Percentiles rank a stretch among this genome's conserved stretches.
These are phyloP conservation scores for Galeopsis tetrahit DNA, from an alignment of 257 asterid genomes.

Conservation along the genomic window DNA sequence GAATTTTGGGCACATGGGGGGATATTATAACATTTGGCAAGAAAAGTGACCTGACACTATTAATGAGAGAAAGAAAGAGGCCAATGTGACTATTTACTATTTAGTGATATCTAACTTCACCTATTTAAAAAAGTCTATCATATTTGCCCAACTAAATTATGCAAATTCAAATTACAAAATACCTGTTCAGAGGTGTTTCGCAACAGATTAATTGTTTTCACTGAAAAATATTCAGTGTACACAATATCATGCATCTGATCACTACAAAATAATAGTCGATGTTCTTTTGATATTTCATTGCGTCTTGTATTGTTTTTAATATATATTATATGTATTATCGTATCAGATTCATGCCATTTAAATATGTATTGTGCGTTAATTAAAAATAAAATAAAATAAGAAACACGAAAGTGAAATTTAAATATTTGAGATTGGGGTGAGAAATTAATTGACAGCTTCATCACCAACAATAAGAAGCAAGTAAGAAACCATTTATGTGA, in stretches of 20 bases:
- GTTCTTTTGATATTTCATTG: too few relatives aligned
- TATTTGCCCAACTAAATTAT: constrained; percentile 2
- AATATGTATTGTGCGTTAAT: not conserved
- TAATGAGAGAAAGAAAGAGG: constrained; percentile 35
- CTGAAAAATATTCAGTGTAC: too few relatives aligned
- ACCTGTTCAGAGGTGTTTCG: not conserved
- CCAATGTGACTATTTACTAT: constrained; percentile 26
- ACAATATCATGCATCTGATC: too few relatives aligned
- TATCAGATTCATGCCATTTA: not conserved
- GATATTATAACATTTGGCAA: constrained; percentile 20
- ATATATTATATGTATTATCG: too few relatives aligned
- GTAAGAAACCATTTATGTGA: constrained; percentile 8
- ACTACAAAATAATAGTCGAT: too few relatives aligned
- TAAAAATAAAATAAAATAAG: not conserved
- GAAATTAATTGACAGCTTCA: not conserved
- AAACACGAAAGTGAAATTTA: too few relatives aligned
- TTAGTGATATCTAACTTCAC: constrained; percentile 17
- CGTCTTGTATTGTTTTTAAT: not conserved
- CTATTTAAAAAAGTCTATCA: constrained; percentile 8
- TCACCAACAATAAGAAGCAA: not conserved
- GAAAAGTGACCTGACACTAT: constrained; percentile 28
- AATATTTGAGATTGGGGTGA: not conserved
- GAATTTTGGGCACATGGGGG: constrained; percentile 36
- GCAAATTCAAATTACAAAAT: constrained; percentile 1
- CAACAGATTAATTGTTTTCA: too few relatives aligned